phyloP scores from a whole-genome alignment of 495 filamentous ascomycete genomes.

The Rhizodiscina lignyota region DNA sequence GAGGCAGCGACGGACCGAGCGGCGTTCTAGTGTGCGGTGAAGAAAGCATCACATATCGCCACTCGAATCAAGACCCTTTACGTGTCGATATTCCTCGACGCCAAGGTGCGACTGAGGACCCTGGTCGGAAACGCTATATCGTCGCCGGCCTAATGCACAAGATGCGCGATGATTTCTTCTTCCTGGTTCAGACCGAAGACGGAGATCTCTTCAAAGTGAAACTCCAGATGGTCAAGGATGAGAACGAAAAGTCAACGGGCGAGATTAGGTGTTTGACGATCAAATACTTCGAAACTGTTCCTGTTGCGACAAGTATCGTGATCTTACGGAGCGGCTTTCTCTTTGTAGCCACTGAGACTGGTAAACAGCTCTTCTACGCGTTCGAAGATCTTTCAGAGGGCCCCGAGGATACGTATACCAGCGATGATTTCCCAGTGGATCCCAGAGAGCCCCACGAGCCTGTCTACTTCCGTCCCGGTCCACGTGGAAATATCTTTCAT shows the following conservation, averaged over 20 bases:
- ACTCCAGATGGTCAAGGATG: slow-evolving; percentile 76
- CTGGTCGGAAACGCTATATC: slow-evolving; percentile 71
- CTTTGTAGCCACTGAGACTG: slow-evolving; percentile 81
- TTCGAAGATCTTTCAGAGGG: slow-evolving; percentile 97
- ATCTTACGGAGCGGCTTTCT: slow-evolving; percentile 94
- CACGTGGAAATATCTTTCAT: slow-evolving; percentile 63
- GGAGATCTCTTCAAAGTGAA: slow-evolving; percentile 96
- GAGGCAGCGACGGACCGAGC: slow-evolving; percentile 82
- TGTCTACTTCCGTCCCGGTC: slow-evolving; percentile 68
- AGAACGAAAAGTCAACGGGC: slow-evolving; percentile 55
- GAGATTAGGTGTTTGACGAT: slow-evolving; percentile 75
- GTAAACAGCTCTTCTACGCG: slow-evolving; percentile 90
- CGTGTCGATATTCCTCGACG: slow-evolving; percentile 79
- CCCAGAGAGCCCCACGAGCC: slow-evolving; percentile 48
- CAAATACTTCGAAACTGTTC: slow-evolving; percentile 96
- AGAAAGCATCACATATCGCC: slow-evolving; percentile 86
- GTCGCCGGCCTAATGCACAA: slow-evolving; percentile 91
- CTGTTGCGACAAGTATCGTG: slow-evolving; percentile 66
- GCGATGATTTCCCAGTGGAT: slow-evolving; percentile 67
- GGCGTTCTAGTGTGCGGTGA: slow-evolving; percentile 90
- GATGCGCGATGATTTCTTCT: slow-evolving; percentile 94
- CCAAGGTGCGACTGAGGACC: slow-evolving; percentile 76
- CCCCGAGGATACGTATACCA: slow-evolving; percentile 55
- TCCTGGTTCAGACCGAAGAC: slow-evolving; percentile 86
- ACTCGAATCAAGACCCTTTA: slow-evolving; percentile 80